Conservation (phyloP, 2,329 filamentous ascomycete genomes). For the Fusarium camptoceras region DNA sequence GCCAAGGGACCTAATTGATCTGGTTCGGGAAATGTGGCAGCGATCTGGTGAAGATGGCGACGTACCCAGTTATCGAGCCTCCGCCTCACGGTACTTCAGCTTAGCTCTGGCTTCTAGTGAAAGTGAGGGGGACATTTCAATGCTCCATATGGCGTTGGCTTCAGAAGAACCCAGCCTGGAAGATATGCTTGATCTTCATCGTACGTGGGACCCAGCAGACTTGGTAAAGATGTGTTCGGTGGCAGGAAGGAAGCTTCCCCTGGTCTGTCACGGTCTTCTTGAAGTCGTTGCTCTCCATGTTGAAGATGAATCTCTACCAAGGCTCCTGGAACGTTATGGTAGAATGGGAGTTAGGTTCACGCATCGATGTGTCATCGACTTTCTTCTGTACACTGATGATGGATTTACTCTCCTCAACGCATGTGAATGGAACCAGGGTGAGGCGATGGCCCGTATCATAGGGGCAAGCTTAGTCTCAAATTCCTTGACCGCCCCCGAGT, state of each 20-base stretch:
- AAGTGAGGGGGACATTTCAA: too few relatives aligned
- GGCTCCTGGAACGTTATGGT: fast-evolving
- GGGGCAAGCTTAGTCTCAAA: too few relatives aligned
- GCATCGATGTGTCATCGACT: not conserved
- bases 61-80: not conserved
- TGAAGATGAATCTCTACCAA: too few relatives aligned
- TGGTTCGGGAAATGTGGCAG: not conserved
- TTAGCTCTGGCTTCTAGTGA: not conserved
- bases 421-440: not conserved
- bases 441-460: not conserved
- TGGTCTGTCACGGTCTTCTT: not conserved
- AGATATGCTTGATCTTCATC: fast-evolving
- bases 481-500: too few relatives aligned
- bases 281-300: too few relatives aligned
- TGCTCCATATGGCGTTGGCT: not conserved
- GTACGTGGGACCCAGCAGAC: fast-evolving
- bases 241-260: not conserved
- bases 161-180: fast-evolving
- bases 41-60: not conserved
- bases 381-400: not conserved
- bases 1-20: not conserved
- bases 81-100: not conserved
- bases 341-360: fast-evolving
- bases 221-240: not conserved
- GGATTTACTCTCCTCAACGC: not conserved